phyloP scores from a whole-genome alignment of 1,284 basidiomycete species.

The Sporisorium iseilematis-ciliati region DNA sequence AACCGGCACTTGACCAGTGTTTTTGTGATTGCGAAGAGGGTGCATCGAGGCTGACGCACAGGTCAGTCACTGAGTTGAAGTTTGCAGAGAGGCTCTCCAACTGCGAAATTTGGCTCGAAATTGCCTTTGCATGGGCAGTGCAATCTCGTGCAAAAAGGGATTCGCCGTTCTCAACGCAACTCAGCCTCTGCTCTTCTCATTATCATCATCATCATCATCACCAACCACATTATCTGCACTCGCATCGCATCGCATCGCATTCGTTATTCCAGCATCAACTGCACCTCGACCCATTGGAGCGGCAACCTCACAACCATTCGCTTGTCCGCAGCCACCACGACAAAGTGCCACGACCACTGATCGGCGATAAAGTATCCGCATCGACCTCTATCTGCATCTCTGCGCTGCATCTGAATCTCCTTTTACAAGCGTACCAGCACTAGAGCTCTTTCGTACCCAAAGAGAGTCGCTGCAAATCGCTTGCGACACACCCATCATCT shows the following conservation, averaged over 20 bases:
- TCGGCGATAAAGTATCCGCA: not conserved
- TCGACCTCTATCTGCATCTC: not conserved
- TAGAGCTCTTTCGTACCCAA: not conserved
- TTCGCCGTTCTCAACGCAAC: conserved; percentile 3
- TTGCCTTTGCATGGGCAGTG: conserved; percentile 3
- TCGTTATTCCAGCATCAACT: not conserved
- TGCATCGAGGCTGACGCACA: conserved; percentile 13
- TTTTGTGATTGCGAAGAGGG: no score
- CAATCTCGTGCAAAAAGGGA: not conserved
- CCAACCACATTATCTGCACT: not conserved
- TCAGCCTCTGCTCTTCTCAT: conserved; percentile 1
- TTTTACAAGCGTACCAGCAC: not conserved
- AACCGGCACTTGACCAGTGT: conserved; percentile 8
- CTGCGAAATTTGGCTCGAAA: not conserved
- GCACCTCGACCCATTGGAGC: not conserved
- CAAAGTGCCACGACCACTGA: no score
- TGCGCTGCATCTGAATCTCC: not conserved
- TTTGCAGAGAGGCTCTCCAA: no score
- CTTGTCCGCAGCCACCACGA: no score
- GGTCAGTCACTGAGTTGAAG: conserved; percentile 4
- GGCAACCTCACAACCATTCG: no score
- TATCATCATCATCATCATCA: no score
- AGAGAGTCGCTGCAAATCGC: not conserved
- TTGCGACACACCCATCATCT: not conserved
- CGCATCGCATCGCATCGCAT: not conserved